Evolutionary conservation across 2,329 filamentous ascomycete species (phyloP), one percentile per base, ranked within the genome.

Genomic region (Phoma sp.): DNA sequence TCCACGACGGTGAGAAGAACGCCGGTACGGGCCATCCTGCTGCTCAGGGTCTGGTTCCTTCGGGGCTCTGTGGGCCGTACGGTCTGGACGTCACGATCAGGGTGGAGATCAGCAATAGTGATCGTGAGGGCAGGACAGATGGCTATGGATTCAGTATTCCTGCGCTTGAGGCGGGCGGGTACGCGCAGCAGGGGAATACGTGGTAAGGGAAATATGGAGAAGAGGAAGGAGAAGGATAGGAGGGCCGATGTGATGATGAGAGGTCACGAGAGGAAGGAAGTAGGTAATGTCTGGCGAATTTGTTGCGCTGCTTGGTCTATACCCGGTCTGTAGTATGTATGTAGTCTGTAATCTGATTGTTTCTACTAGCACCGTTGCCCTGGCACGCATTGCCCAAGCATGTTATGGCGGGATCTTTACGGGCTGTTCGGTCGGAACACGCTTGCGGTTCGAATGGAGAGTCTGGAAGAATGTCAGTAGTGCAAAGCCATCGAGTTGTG

Each of bases 1-100:
- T 97, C 35, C 89, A 93, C 70, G 76, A 78, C 4, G 93, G 93
- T 41, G 93, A 97, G 72, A 75, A 86, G n/a, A 79, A 83, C 41
- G 90, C 90, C 0, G 93, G 93, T 3, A 92, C 91, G 0, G 79
- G 77, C 27, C 92, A 97, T 78, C 86, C 84, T 53, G 90, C 92
- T 10, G 89, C 91, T 0, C 64, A 61, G 33, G 80, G 78, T 4
- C 48, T 80, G 25, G 58, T 56, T 39, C 68, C 70, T 57, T 78
- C 71, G 4, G 77, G 78, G 1, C 64, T 82, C 5, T 76, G 76
- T 33, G 80, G 79, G 2, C 57, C 60, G 9, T 73, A 75, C 55
- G 79, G 79, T 0, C 61, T 82, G 5, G 80, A 82, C 62, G 76
- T 82, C 4, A 72, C 73, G 23, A 69, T 81, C n/a, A 62, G 78